Conservation (phyloP, 2,329 filamentous ascomycete genomes). For the Talaromyces sp. region DNA sequence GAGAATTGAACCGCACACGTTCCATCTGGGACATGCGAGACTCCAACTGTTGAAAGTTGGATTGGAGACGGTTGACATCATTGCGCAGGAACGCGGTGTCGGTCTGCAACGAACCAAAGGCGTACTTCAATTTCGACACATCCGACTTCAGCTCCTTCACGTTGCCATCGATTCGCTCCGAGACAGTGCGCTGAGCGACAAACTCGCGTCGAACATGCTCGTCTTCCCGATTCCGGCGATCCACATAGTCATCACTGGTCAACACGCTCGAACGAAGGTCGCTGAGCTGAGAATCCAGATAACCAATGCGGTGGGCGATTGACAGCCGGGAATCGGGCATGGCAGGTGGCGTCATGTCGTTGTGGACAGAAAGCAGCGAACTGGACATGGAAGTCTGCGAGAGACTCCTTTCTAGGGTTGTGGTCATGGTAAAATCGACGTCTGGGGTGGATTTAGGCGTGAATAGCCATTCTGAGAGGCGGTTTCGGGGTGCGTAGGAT, state of each 20-base stretch:
- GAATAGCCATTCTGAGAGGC: background rate
- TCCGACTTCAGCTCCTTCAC: slow-evolving; percentile 32
- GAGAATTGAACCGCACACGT: slow-evolving; percentile 36
- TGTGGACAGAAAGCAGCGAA: slow-evolving; percentile 29
- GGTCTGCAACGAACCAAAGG: slow-evolving; percentile 26
- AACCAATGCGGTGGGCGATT: slow-evolving; percentile 33
- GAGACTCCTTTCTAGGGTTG: slow-evolving; percentile 32
- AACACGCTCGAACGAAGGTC: slow-evolving; percentile 34
- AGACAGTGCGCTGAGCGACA: slow-evolving; percentile 28
- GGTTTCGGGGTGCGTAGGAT: background rate
- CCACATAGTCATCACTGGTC: slow-evolving; percentile 36
- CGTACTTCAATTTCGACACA: slow-evolving; percentile 31
- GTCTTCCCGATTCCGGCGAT: slow-evolving; percentile 37
- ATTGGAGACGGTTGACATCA: slow-evolving; percentile 34
- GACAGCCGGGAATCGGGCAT: slow-evolving; percentile 31
- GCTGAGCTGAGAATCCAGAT: slow-evolving; percentile 33
- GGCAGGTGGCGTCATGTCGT: slow-evolving; percentile 31
- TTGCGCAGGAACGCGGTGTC: slow-evolving; percentile 32
- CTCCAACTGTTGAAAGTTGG: slow-evolving; percentile 33
- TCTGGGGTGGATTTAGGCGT: background rate
- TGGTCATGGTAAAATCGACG: slow-evolving; percentile 23
- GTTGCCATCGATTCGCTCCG: slow-evolving; percentile 28
- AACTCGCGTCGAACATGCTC: slow-evolving; percentile 36
- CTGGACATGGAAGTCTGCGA: slow-evolving; percentile 34
- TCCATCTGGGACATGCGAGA: slow-evolving; percentile 32